Evolutionary conservation across 345 rosid genomes (phyloP).

Genomic region (Gossypium stocksii): DNA sequence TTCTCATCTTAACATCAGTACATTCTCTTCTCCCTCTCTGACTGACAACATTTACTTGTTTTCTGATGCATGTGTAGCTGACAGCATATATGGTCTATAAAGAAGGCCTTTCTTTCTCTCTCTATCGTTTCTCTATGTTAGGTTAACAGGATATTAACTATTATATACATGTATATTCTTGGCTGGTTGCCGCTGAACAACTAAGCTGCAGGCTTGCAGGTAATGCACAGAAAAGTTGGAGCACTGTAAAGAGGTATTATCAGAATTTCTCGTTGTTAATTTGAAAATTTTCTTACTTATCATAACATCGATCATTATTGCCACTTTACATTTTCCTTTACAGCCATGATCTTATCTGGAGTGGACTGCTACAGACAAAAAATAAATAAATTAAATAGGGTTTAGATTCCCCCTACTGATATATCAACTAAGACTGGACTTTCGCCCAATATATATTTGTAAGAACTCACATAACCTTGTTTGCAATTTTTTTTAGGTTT

Average conservation of each 20-base stretch:
- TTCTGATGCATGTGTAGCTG: conserved; percentile 5
- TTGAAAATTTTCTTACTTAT: conserved; percentile 17
- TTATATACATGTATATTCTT: background rate
- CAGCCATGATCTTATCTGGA: conserved; percentile 26
- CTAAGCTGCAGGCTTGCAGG: conserved; percentile 41
- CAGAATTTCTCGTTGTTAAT: conserved; percentile 27
- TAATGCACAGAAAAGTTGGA: conserved; percentile 38
- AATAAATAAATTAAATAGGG: background rate
- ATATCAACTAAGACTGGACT: background rate
- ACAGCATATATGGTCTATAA: background rate
- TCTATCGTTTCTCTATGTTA: conserved; percentile 32
- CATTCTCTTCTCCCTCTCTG: conserved; percentile 10
- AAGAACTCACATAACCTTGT: background rate
- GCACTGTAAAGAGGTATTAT: conserved; percentile 42
- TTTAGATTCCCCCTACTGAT: conserved; percentile 1
- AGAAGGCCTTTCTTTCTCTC: conserved; percentile 1
- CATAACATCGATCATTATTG: conserved; percentile 6
- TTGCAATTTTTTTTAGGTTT: background rate
- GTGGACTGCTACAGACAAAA: conserved; percentile 14
- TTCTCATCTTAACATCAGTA: conserved; percentile 14
- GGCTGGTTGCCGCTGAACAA: conserved; percentile 35
- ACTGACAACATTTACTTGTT: conserved; percentile 9
- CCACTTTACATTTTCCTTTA: conserved; percentile 12
- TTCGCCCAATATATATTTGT: background rate
- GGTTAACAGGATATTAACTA: conserved; percentile 23